Conservation (phyloP, 2,329 filamentous ascomycete species). For the Mollisiaceae sp. region DNA sequence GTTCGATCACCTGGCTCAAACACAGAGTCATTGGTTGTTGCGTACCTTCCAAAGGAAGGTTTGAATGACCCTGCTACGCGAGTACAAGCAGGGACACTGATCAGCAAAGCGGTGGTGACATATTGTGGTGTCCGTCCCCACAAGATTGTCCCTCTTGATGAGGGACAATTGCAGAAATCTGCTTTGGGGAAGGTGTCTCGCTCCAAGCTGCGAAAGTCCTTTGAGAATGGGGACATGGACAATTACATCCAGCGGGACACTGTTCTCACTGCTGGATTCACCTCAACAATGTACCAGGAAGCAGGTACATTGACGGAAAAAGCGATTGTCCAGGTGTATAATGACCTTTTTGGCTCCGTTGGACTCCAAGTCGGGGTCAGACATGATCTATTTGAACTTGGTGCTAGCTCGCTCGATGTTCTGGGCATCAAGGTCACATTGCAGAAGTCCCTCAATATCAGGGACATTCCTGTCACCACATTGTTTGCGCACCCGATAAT, state of each 20-base stretch:
- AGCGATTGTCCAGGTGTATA: conserved; percentile 31
- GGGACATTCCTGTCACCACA: conserved; percentile 45
- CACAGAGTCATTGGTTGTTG: conserved; percentile 49
- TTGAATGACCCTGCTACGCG: conserved; percentile 35
- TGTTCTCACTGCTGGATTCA: conserved; percentile 27
- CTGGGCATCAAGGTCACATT: conserved; percentile 28
- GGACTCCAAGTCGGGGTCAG: conserved; percentile 29
- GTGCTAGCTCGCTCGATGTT: conserved; percentile 38
- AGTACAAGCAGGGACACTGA: conserved; percentile 33
- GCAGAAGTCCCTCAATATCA: conserved; percentile 32
- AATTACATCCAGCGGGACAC: conserved; percentile 16
- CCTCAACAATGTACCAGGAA: conserved; percentile 24
- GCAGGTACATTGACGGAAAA: conserved; percentile 34
- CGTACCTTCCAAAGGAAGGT: conserved; percentile 45
- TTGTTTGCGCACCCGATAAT: conserved; percentile 46
- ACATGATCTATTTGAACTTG: conserved; percentile 41
- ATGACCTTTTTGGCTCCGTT: conserved; percentile 26
- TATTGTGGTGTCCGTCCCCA: conserved; percentile 36
- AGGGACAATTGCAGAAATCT: conserved; percentile 42
- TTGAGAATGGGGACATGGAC: conserved; percentile 41
- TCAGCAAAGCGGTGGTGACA: conserved; percentile 33
- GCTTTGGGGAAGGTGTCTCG: conserved; percentile 50
- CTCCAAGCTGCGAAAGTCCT: conserved; percentile 42
- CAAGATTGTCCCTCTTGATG: conserved; percentile 39
- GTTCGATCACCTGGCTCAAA: conserved; percentile 36